Percentiles rank a stretch among this genome's conserved stretches.
phyloP scores from a whole-genome alignment of 2,329 filamentous ascomycete genomes.

The Chaetomiaceae sp. region DNA sequence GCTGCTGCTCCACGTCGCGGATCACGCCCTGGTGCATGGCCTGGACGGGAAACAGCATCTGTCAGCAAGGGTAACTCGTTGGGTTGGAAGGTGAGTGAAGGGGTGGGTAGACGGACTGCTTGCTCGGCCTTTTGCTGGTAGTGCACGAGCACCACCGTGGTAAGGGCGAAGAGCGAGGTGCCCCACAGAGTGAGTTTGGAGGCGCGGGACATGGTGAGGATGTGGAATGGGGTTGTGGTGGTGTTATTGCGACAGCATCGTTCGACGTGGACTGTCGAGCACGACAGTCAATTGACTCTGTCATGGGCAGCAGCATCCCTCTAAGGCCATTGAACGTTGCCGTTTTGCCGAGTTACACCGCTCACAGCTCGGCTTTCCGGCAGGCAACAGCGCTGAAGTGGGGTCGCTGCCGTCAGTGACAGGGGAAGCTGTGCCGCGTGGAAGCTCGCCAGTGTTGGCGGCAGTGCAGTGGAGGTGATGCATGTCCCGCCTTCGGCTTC shows the following conservation, averaged over 20 bases:
- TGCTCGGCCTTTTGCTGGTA: conserved; percentile 80
- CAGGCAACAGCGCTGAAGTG: conserved; percentile 6
- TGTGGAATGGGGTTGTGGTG: not conserved
- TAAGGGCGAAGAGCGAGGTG: conserved; percentile 68
- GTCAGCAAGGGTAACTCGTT: not conserved
- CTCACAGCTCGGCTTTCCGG: not conserved
- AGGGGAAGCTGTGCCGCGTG: conserved; percentile 11
- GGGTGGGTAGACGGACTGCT: conserved; percentile 68
- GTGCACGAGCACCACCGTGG: conserved; percentile 81
- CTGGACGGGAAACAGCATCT: conserved; percentile 41
- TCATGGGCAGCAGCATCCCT: not conserved
- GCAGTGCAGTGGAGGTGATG: not conserved
- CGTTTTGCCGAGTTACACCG: conserved; percentile 6
- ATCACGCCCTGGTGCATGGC: conserved; percentile 95
- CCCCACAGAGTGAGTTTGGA: conserved; percentile 78
- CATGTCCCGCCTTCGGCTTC: conserved; percentile 9
- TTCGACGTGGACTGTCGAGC: not conserved
- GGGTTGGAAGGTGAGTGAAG: not conserved
- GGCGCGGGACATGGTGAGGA: conserved; percentile 69
- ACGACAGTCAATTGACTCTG: not conserved
- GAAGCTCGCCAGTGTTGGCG: conserved; percentile 4
- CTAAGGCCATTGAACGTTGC: not conserved
- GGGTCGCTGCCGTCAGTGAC: conserved; percentile 7
- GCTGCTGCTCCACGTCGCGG: conserved; percentile 90
- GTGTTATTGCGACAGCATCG: conserved; percentile 4